A percentile compares a stretch with the other conserved stretches of the same genome.
These are phyloP conservation scores for Candida saitoana DNA, from an alignment of 805 yeast genomes.

Conservation along the genomic window DNA sequence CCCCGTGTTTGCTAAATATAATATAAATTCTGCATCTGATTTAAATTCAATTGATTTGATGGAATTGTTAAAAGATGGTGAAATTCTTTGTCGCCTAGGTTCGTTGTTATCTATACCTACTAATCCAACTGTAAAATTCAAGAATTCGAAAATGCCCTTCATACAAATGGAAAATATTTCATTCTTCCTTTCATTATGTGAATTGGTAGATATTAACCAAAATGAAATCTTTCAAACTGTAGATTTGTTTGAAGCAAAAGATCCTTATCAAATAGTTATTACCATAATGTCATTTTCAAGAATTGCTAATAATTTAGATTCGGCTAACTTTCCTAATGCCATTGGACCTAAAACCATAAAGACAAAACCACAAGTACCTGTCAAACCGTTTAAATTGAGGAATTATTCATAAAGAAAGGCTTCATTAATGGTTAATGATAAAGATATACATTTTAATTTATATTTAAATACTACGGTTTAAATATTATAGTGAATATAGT, in stretches of 20 bases:
- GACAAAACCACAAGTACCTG: constrained; percentile 50
- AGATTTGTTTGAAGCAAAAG: constrained; percentile 68
- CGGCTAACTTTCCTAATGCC: constrained; percentile 19
- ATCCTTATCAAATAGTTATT: constrained; percentile 75
- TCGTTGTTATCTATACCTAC: constrained; percentile 18
- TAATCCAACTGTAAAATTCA: constrained; percentile 43
- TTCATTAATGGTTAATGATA: too few species aligned
- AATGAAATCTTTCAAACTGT: constrained; percentile 78
- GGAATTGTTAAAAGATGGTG: constrained; percentile 59
- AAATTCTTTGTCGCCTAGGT: constrained; percentile 33
- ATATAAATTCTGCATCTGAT: constrained; percentile 3
- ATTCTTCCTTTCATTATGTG: constrained; percentile 60
- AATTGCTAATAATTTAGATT: constrained; percentile 47
- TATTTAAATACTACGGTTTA: too few species aligned
- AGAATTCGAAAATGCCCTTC: constrained; percentile 69
- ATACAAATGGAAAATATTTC: constrained; percentile 80
- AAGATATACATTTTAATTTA: too few species aligned
- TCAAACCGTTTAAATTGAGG: constrained; percentile 44
- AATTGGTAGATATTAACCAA: constrained; percentile 65
- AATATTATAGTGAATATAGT: too few species aligned
- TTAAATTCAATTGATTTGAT: constrained; percentile 39
- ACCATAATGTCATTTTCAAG: constrained; percentile 72
- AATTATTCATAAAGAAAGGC: not conserved
- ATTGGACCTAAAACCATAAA: constrained; percentile 44
- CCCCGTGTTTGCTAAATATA: constrained; percentile 9